Evolutionary conservation across 257 asterid genomes (phyloP).

Genomic region (Solanum lycopersicoides): DNA sequence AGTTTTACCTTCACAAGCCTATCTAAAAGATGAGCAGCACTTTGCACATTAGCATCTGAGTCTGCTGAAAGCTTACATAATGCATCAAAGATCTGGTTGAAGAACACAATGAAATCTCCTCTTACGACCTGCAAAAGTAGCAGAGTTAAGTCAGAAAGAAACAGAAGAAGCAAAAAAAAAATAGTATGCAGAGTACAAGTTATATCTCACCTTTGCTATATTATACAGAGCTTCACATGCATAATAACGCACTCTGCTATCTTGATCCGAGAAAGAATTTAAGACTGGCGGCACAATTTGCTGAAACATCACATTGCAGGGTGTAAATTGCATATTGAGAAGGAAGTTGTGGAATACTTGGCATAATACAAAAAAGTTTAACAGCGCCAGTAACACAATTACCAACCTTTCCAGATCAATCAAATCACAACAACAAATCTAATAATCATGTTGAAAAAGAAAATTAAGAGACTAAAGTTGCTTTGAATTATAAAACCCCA

Average conservation of each 20-base stretch:
- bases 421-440: not conserved
- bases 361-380: not conserved
- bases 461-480: not conserved
- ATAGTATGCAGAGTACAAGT: not conserved
- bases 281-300: slow-evolving; percentile 98
- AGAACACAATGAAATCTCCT: slow-evolving; percentile 96
- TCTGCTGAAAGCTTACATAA: slow-evolving; percentile 98
- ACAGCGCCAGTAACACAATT: slow-evolving; percentile 3
- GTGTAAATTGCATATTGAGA: slow-evolving; percentile 12
- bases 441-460: not conserved
- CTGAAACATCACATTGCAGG: slow-evolving; percentile 30
- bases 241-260: slow-evolving; percentile 95
- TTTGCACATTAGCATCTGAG: slow-evolving; percentile 94
- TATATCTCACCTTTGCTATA: slow-evolving; percentile 80
- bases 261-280: slow-evolving; percentile 86
- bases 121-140: slow-evolving; percentile 77
- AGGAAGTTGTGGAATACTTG: not conserved
- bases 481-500: not conserved
- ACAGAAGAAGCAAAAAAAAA: slow-evolving; percentile 9
- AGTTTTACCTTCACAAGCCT: slow-evolving; percentile 83
- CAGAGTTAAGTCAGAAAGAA: not conserved
- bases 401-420: not conserved
- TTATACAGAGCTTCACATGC: slow-evolving; percentile 98
- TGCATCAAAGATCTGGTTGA: slow-evolving; percentile 94
- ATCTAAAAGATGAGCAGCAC: slow-evolving; percentile 99